Evolutionary conservation across 2,329 filamentous ascomycete genomes (phyloP), one percentile per base, ranked within the genome.

Genomic region (Thielaviopsis cerberus): DNA sequence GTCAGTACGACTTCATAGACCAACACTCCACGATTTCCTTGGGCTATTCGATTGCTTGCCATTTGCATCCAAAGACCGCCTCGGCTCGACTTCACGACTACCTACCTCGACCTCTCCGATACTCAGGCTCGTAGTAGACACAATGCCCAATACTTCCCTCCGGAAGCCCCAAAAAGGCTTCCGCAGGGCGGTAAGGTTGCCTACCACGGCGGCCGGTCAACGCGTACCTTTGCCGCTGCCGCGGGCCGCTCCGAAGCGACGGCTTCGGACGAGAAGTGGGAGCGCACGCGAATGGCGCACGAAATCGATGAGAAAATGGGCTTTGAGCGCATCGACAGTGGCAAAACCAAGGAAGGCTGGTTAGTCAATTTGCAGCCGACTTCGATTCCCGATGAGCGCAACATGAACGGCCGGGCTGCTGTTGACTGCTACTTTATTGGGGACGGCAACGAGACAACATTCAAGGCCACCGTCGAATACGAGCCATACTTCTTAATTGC

Each of bases 391-490:
- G 91, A 97, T 67, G 79, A 90, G 17, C 86, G 88, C 64, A 78
- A 86, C 52, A 83, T 86, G 1, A 87, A 88, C 61, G 92, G 92
- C 41, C 82, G 88, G 63, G 86, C 92, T 1, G 92, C 88, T 8
- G 81, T 98, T 59, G 92, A 98, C 72, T 96, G 89, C 71, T 98
- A 96, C 74, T 98, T 98, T 71, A 85, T 98, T 61, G 87, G 90
- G 65, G 86, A 94, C 65, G 58, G 58, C 15, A 59, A 59, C 51
- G 79, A 88, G 15, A 81, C 83, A 54, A 91, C 86, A 4, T 98
- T 98, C 77, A 98, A 98, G 69, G 90, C 92, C 11, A 96, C 90
- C 0, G 73, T 98, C 63, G 88, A 95, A 72, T 97, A 95, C 69
- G 89, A 97, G 65, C 92, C 92, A 0, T 98, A 98, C 73, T 95